Evolutionary conservation across 768 basidiomycete genomes (phyloP).

Genomic region (Boletus rubropictus): DNA sequence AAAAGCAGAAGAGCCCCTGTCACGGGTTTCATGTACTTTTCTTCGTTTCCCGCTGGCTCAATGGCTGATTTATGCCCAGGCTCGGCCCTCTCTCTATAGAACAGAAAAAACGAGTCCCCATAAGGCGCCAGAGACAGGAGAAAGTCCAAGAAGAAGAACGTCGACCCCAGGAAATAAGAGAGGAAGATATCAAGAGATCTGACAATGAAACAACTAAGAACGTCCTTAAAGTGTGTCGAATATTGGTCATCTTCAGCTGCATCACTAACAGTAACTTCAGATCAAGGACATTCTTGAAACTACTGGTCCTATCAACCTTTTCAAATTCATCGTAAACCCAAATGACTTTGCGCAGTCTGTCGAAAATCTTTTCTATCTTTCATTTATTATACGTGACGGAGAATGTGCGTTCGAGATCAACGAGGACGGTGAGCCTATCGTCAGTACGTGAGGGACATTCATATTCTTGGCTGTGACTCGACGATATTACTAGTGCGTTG

Average conservation of each 20-base stretch:
- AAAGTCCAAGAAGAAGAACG: conserved; percentile 64
- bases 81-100: conserved; percentile 85
- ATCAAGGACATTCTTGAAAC: conserved; percentile 54
- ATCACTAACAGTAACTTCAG: conserved; percentile 33
- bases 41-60: not conserved
- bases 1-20: conserved; percentile 75
- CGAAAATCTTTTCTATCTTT: conserved; percentile 94
- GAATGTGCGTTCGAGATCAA: conserved; percentile 67
- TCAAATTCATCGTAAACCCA: conserved; percentile 86
- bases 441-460: conserved; percentile 49
- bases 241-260: not conserved
- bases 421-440: conserved; percentile 63
- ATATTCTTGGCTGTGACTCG: not conserved
- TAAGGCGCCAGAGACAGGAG: conserved; percentile 62
- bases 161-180: conserved; percentile 73
- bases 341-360: conserved; percentile 88
- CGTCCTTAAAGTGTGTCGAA: conserved; percentile 57
- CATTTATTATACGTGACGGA: conserved; percentile 86
- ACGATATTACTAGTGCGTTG: conserved; percentile 45
- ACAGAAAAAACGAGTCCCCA: conserved; percentile 64
- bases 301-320: conserved; percentile 62
- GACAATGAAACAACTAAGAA: conserved; percentile 90
- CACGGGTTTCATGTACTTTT: conserved; percentile 78
- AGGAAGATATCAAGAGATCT: conserved; percentile 76
- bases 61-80: conserved; percentile 45